These are phyloP conservation scores for Ammopiptanthus mongolicus DNA, from an alignment of 306 rosid genomes.

Conservation along the genomic window DNA sequence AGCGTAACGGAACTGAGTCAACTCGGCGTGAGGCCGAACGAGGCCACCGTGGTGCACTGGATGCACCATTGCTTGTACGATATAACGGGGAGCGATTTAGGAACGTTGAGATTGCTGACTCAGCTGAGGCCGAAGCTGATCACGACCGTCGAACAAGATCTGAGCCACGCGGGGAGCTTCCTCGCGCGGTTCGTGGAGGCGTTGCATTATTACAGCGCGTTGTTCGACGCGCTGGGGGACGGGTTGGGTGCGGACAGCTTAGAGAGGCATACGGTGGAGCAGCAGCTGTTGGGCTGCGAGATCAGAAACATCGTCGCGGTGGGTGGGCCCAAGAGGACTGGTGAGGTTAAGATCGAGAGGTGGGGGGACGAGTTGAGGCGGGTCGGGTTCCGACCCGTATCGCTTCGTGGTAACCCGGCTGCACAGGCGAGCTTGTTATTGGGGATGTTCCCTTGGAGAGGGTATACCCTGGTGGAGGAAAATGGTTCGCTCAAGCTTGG, in stretches of 20 bases:
- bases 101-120: constrained; percentile 57
- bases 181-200: constrained; percentile 95
- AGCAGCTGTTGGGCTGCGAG: constrained; percentile 87
- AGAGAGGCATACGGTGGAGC: constrained; percentile 93
- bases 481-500: constrained; percentile 82
- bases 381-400: constrained; percentile 68
- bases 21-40: constrained; percentile 57
- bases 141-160: constrained; percentile 83
- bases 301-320: constrained; percentile 90
- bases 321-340: constrained; percentile 93
- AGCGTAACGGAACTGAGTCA: constrained; percentile 59
- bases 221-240: constrained; percentile 97
- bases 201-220: constrained; percentile 96
- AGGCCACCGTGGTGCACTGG: constrained; percentile 90
- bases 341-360: constrained; percentile 76
- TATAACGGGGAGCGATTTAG: constrained; percentile 84
- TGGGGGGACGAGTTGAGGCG: constrained; percentile 82
- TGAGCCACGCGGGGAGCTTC: constrained; percentile 84
- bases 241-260: constrained; percentile 55
- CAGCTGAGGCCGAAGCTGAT: constrained; percentile 69
- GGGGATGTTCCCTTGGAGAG: constrained; percentile 97
- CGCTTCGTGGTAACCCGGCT: constrained; percentile 90
- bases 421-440: constrained; percentile 77
- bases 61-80: constrained; percentile 97
- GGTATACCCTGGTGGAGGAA: constrained; percentile 86